Evolutionary conservation across 805 yeast species (phyloP).

Genomic region (Yarrowia sp.): DNA sequence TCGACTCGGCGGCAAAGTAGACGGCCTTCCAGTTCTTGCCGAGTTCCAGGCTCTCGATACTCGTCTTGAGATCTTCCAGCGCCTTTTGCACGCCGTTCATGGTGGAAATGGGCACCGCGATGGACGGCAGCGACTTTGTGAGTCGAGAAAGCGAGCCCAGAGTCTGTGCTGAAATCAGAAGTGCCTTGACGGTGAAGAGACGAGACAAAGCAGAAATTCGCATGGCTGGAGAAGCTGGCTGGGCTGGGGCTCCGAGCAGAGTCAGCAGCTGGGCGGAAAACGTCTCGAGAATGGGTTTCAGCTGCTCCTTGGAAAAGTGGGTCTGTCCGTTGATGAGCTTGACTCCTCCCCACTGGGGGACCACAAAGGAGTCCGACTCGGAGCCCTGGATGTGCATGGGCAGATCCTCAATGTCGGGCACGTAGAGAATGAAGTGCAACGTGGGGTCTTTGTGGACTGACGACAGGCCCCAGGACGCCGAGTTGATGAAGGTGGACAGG

Average conservation of each 20-base stretch:
- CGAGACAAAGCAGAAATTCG: constrained; percentile 67
- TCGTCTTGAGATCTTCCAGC: constrained; percentile 42
- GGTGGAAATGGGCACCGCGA: constrained; percentile 78
- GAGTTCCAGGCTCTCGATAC: constrained; percentile 39
- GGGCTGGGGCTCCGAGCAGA: constrained; percentile 63
- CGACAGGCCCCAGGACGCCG: constrained; percentile 76
- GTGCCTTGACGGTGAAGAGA: constrained; percentile 53
- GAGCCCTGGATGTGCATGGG: constrained; percentile 43
- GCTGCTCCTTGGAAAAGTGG: constrained; percentile 40
- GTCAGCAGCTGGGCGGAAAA: constrained; percentile 74
- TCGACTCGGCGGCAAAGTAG: constrained; percentile 49
- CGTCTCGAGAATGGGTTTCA: constrained; percentile 57
- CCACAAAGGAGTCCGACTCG: constrained; percentile 59
- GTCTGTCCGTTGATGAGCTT: constrained; percentile 46
- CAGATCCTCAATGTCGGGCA: constrained; percentile 50
- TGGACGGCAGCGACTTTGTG: constrained; percentile 64
- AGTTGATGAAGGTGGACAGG: constrained; percentile 73
- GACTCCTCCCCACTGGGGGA: constrained; percentile 92
- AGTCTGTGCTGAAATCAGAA: constrained; percentile 62
- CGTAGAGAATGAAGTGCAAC: constrained; percentile 66
- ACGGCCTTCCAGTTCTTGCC: constrained; percentile 44
- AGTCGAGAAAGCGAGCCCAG: constrained; percentile 68
- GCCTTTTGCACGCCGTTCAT: constrained; percentile 54
- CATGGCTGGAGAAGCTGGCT: constrained; percentile 56
- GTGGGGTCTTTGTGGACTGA: constrained; percentile 58